A percentile compares a stretch with the other conserved stretches of the same genome.
phyloP scores from a whole-genome alignment of 768 basidiomycete genomes.

The Clitopilus hobsonii region DNA sequence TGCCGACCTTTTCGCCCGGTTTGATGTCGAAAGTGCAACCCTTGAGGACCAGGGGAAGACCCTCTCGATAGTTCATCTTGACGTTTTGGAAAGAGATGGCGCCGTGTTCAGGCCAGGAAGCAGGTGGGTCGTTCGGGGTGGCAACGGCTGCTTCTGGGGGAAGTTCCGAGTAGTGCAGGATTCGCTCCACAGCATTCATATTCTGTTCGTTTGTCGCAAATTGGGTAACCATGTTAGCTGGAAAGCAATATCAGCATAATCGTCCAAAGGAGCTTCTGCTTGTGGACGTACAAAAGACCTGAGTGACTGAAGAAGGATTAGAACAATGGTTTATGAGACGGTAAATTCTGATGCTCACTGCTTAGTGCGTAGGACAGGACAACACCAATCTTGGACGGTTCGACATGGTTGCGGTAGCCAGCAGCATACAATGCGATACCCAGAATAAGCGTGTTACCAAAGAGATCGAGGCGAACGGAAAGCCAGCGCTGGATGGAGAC shows the following conservation, averaged over 20 bases:
- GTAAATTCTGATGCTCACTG: slow-evolving; percentile 26
- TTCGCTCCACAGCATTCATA: slow-evolving; percentile 70
- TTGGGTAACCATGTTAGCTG: slow-evolving; percentile 49
- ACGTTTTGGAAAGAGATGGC: slow-evolving; percentile 52
- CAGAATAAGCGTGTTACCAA: slow-evolving; percentile 61
- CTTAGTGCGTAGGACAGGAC: slow-evolving; percentile 46
- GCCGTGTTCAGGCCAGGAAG: slow-evolving; percentile 47
- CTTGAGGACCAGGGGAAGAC: slow-evolving; percentile 61
- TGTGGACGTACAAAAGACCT: slow-evolving; percentile 36
- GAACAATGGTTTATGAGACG: not conserved
- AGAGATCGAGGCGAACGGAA: slow-evolving; percentile 55
- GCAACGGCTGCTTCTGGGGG: slow-evolving; percentile 44
- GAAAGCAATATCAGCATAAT: no score
- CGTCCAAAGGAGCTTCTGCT: no score
- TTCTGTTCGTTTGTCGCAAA: slow-evolving; percentile 63
- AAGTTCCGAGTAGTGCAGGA: slow-evolving; percentile 62
- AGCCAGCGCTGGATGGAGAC: slow-evolving; percentile 65
- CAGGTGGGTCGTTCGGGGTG: slow-evolving; percentile 39
- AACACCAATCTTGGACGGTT: slow-evolving; percentile 45
- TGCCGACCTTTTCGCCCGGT: slow-evolving; percentile 64
- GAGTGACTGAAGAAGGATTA: slow-evolving; percentile 29
- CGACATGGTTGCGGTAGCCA: slow-evolving; percentile 49
- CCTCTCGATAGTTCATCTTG: slow-evolving; percentile 51
- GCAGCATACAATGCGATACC: slow-evolving; percentile 69
- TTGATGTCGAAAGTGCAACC: slow-evolving; percentile 50